Conservation (phyloP, 352 stramenopile species). For the Phytophthora citrophthora region DNA sequence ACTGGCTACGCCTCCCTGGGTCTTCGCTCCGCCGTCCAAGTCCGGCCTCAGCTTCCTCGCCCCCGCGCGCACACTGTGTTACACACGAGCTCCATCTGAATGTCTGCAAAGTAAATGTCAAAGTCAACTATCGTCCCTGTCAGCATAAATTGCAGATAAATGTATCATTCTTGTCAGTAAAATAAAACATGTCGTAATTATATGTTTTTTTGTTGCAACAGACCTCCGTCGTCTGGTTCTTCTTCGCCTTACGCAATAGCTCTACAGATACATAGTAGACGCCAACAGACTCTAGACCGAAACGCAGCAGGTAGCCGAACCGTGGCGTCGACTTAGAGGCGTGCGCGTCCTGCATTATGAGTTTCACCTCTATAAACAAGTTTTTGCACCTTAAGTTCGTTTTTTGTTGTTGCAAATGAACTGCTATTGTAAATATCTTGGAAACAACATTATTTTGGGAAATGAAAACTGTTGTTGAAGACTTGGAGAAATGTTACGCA, state of each 20-base stretch:
- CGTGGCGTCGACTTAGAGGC: conserved; percentile 21
- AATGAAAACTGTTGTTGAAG: background rate
- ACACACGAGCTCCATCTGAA: conserved; percentile 56
- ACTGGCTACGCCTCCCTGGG: too few relatives aligned
- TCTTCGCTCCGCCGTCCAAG: too few relatives aligned
- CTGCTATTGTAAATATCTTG: too few relatives aligned
- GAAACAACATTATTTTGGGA: background rate
- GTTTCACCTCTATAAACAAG: too few relatives aligned
- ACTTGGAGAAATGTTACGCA: conserved; percentile 25
- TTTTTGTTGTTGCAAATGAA: too few relatives aligned
- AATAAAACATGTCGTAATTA: background rate
- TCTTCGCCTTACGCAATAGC: conserved; percentile 69
- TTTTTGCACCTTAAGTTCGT: too few relatives aligned
- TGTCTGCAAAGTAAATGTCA: conserved; percentile 14
- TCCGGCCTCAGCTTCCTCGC: too few relatives aligned
- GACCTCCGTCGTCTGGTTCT: conserved; percentile 39
- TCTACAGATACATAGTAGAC: conserved; percentile 62
- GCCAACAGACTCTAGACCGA: conserved; percentile 50
- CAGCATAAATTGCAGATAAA: background rate
- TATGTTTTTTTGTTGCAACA: background rate
- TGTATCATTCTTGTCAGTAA: conserved; percentile 3
- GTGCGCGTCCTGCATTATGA: too few relatives aligned
- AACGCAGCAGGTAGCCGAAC: conserved; percentile 52
- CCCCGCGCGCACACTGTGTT: too few relatives aligned
- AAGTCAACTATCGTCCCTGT: background rate